A percentile compares a stretch with the other conserved stretches of the same genome.
These are phyloP conservation scores for Lycium ferocissimum DNA, from an alignment of 257 asterid species.

Conservation along the genomic window DNA sequence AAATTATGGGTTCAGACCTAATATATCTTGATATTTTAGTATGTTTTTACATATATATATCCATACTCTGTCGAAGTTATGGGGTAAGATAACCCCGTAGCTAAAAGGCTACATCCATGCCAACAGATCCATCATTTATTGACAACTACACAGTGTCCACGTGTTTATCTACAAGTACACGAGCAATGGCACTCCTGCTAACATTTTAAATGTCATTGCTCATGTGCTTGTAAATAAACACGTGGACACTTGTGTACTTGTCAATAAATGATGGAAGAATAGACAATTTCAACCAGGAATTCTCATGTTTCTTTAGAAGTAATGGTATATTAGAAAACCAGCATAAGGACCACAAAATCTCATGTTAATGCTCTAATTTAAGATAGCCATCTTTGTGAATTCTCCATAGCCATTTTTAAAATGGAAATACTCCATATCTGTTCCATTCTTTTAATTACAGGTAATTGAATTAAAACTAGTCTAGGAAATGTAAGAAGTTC, in stretches of 20 bases:
- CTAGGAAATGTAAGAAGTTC: constrained; percentile 26
- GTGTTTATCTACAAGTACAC: not conserved
- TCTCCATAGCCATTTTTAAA: not conserved
- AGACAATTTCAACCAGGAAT: not conserved
- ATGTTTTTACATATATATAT: no score
- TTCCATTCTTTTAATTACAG: not conserved
- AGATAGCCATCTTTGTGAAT: not conserved
- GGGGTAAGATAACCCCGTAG: no score
- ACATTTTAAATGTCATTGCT: not conserved
- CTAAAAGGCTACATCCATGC: no score
- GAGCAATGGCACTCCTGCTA: not conserved
- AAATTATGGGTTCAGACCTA: no score
- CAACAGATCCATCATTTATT: no score
- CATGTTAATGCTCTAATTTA: not conserved
- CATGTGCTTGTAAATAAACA: no score
- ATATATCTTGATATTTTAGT: no score
- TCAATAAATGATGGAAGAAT: not conserved
- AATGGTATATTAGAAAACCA: no score
- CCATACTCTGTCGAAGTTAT: no score
- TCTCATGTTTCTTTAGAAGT: not conserved
- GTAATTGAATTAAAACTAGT: not conserved
- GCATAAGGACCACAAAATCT: not conserved
- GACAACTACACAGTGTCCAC: no score
- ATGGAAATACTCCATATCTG: not conserved
- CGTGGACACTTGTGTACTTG: no score